Base-by-base conservation (phyloP, 192 early-diverging fungal genomes). In the Thamnidium elegans region DNA sequence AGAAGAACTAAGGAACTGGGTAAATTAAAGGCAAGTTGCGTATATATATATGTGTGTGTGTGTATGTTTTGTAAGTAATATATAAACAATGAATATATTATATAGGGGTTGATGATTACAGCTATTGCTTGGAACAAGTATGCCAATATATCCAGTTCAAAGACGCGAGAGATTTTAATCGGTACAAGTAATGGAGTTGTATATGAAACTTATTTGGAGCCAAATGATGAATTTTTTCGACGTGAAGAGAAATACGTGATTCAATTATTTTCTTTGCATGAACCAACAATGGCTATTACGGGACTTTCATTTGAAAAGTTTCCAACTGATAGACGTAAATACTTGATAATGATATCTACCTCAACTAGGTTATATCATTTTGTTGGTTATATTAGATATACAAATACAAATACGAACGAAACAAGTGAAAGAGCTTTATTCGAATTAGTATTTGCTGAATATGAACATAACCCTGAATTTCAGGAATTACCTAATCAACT, bases 321-420 rank as follows among this genome's bases (percentile, higher is more conserved):
- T 54, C 91, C 90, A 0, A 80, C 78, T 17, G 81, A 74, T 20
- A 50, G 79, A 20, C 81, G 85, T 56, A 88, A 89, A 72, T 92
- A 91, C 66, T 77, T 92, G 30, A 86, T 98, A 2, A 69, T 96
- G 30, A 79, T 89, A n/a, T 75, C 93, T 2, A 96, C 96, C 0
- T 81, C 91, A 0, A 92, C 82, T 1, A 85, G 89, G 13, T 75
- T 98, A n/a, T 98, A 98, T 75, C 94, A 96, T 67, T 89, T 96
- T 51, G 81, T 96, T 58, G 95, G 94, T 0, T 74, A 76, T 4
- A 82, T 81, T 17, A 77, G 79, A 19, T 45, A 59, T 17, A 70
- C 17, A 63, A 75, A 10, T 65, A 63, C 21, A 71, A 72, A 6
- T 80, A 80, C 17, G 82, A 44, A 78, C 0, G 2, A 31, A 14